phyloP scores from a whole-genome alignment of 129 eudicot species.

The Centella asiatica region DNA sequence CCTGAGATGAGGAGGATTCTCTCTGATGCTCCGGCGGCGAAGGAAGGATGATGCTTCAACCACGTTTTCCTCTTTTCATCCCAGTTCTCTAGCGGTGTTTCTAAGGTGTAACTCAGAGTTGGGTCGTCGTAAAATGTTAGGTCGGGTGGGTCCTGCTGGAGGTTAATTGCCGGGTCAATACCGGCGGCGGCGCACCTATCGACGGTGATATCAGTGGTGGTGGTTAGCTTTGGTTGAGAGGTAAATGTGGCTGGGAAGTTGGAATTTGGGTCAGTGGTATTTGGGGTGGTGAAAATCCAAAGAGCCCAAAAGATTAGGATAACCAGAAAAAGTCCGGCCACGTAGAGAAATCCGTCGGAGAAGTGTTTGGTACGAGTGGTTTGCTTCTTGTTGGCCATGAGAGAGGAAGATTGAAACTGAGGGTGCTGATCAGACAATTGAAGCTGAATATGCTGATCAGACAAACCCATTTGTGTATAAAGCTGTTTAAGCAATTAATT shows the following conservation, averaged over 20 bases:
- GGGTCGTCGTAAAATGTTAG: constrained; percentile 47
- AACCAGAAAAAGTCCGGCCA: constrained; percentile 41
- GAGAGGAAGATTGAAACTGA: constrained; percentile 24
- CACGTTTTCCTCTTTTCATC: constrained; percentile 58
- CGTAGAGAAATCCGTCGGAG: constrained; percentile 30
- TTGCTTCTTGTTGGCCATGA: constrained; percentile 25
- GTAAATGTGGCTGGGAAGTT: constrained; percentile 13
- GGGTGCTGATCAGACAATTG: constrained; percentile 29
- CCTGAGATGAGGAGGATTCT: constrained; percentile 63
- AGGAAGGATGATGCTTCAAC: constrained; percentile 51
- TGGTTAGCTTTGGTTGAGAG: constrained; percentile 1
- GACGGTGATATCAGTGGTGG: no score
- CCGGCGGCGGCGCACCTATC: background rate
- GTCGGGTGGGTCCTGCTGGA: constrained; percentile 42
- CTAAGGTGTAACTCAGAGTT: constrained; percentile 22
- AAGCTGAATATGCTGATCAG: no score
- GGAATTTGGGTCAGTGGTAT: constrained; percentile 20
- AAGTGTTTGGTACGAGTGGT: constrained; percentile 23
- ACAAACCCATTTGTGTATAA: no score
- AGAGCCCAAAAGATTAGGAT: constrained; percentile 42
- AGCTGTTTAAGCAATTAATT: no score
- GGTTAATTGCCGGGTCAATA: constrained; percentile 10
- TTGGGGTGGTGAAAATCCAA: constrained; percentile 38
- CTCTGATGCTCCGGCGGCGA: constrained; percentile 30
- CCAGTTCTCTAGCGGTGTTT: constrained; percentile 41